phyloP scores from a whole-genome alignment of 129 eudicot species.

The Flaveria sonorensis region DNA sequence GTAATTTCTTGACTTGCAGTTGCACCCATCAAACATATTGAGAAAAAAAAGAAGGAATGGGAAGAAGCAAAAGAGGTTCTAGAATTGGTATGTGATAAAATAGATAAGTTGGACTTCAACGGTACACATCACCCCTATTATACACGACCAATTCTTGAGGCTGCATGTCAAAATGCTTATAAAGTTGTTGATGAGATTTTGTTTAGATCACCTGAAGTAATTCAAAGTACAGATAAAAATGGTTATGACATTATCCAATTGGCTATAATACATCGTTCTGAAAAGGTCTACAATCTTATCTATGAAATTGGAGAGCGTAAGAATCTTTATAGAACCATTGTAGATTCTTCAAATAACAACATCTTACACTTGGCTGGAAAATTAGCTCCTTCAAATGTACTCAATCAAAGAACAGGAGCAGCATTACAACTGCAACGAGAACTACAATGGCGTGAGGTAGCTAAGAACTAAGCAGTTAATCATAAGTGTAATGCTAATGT shows the following conservation, averaged over 20 bases:
- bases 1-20: neutral
- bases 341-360: constrained; percentile 30
- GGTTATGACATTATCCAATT: constrained; percentile 27
- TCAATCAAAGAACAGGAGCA: constrained; percentile 24
- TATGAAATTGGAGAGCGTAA: constrained; percentile 9
- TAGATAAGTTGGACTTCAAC: neutral
- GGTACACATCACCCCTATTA: constrained; percentile 22
- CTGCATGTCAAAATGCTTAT: constrained; percentile 25
- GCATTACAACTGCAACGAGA: constrained; percentile 37
- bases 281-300: constrained; percentile 27
- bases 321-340: neutral
- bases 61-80: constrained; percentile 11
- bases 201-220: neutral
- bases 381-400: constrained; percentile 10
- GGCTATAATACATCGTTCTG: constrained; percentile 28
- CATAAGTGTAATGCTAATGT: too few species aligned
- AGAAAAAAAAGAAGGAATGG: neutral
- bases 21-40: neutral
- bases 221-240: neutral
- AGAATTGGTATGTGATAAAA: constrained; percentile 10
- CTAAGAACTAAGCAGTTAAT: neutral
- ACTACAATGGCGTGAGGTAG: constrained; percentile 37
- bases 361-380: constrained; percentile 34
- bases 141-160: constrained; percentile 25
- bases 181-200: constrained; percentile 27